Percentiles rank a stretch among this genome's conserved stretches.
These are phyloP conservation scores for Alloascoidea hylecoeti DNA, from an alignment of 805 yeast species.

Conservation along the genomic window DNA sequence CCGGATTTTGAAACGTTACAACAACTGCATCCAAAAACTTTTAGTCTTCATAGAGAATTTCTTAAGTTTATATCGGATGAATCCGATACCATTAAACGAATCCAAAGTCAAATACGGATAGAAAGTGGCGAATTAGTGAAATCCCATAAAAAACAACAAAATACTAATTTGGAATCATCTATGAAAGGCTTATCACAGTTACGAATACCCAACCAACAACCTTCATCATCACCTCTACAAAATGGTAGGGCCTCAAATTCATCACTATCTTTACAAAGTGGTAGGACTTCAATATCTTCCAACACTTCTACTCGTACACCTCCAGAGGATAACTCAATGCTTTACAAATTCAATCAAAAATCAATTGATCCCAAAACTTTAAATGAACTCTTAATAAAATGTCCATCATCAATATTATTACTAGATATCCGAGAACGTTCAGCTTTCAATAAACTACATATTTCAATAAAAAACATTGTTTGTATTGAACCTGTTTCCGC, in stretches of 20 bases:
- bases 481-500: slow-evolving; percentile 67
- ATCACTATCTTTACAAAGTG: neutral
- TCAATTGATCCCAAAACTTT: slow-evolving; percentile 11
- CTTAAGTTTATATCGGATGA: slow-evolving; percentile 4
- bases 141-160: slow-evolving; percentile 6
- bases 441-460: slow-evolving; percentile 50
- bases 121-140: slow-evolving; percentile 4
- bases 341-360: slow-evolving; percentile 6
- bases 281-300: neutral
- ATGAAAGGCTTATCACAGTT: slow-evolving; percentile 8
- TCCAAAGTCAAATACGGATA: neutral
- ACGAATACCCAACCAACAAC: slow-evolving; percentile 14
- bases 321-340: slow-evolving; percentile 7
- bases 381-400: slow-evolving; percentile 15
- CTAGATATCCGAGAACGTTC: slow-evolving; percentile 57
- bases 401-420: slow-evolving; percentile 29
- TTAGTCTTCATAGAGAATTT: slow-evolving; percentile 9
- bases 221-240: slow-evolving; percentile 12
- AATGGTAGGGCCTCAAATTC: slow-evolving; percentile 2
- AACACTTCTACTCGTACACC: slow-evolving; percentile 10
- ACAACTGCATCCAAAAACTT: slow-evolving; percentile 8
- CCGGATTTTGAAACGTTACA: slow-evolving; percentile 8
- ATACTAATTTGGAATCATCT: slow-evolving; percentile 2
- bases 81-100: neutral
- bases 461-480: slow-evolving; percentile 40